These are phyloP conservation scores for Tagetes erecta DNA, from an alignment of 129 eudicot genomes.

Conservation along the genomic window DNA sequence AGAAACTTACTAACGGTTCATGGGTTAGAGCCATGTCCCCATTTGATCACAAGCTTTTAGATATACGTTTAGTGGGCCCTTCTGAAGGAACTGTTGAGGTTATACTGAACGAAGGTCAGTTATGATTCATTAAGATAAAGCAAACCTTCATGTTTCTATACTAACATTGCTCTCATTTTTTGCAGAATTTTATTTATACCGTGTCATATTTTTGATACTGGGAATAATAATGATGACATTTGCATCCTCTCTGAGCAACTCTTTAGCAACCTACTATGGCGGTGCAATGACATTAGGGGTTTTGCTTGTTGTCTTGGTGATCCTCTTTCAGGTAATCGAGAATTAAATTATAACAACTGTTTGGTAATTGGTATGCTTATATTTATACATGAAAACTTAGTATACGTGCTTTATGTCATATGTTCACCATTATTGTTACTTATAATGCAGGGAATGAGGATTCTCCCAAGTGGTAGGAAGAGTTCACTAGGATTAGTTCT, in stretches of 20 bases:
- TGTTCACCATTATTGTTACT: conserved; percentile 8
- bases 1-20: conserved; percentile 61
- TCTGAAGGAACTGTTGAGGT: conserved; percentile 53
- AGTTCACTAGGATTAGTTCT: conserved; percentile 66
- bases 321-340: conserved; percentile 75
- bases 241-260: conserved; percentile 70
- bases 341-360: background rate
- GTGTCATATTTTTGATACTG: conserved; percentile 57
- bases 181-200: conserved; percentile 68
- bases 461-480: conserved; percentile 87
- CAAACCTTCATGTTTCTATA: conserved; percentile 10
- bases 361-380: conserved; percentile 6
- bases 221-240: conserved; percentile 62
- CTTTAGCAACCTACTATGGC: conserved; percentile 74
- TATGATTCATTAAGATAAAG: background rate
- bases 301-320: conserved; percentile 71
- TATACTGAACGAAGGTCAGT: conserved; percentile 65
- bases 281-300: conserved; percentile 88
- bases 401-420: background rate
- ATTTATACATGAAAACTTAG: background rate
- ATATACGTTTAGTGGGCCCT: conserved; percentile 57
- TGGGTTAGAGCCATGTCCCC: conserved; percentile 91
- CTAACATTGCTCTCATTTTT: conserved; percentile 18
- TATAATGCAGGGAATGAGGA: conserved; percentile 85
- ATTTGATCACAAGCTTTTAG: conserved; percentile 82